Percentiles rank a stretch among this genome's conserved stretches.
phyloP scores from a whole-genome alignment of 257 asterid genomes.

The Solanum pennellii region DNA sequence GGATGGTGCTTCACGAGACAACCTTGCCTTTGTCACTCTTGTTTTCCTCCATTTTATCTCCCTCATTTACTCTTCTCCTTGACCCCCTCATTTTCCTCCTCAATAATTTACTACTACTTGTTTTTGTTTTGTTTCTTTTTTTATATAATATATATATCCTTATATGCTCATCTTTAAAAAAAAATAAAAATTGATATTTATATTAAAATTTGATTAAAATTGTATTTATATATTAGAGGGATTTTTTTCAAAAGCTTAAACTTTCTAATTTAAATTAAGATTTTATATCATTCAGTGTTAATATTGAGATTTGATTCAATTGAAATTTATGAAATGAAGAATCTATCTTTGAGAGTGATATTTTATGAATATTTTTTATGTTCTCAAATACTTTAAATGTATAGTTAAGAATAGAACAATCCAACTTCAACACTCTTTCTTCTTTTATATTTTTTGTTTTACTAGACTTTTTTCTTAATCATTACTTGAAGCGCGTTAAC shows the following conservation, averaged over 20 bases:
- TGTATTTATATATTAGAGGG: no score
- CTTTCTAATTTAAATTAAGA: not conserved
- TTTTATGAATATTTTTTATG: not conserved
- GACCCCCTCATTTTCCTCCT: not conserved
- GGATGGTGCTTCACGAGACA: not conserved
- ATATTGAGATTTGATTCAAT: not conserved
- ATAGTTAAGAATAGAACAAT: not conserved
- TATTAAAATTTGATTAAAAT: not conserved
- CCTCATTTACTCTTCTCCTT: not conserved
- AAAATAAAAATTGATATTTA: not conserved
- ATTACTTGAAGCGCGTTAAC: not conserved
- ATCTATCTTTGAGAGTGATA: not conserved
- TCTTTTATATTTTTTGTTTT: not conserved
- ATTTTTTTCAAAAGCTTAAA: no score
- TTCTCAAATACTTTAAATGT: not conserved
- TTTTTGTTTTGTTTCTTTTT: not conserved
- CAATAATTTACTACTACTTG: not conserved
- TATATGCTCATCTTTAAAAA: not conserved
- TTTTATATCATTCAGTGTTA: not conserved
- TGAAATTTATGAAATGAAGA: not conserved
- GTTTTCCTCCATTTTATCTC: not conserved
- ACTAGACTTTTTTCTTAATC: not conserved
- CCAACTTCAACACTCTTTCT: not conserved
- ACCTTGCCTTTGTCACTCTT: not conserved
- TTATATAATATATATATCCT: not conserved